phyloP scores from a whole-genome alignment of 176 grass and related monocot species.

The Musa schizocarpa region DNA sequence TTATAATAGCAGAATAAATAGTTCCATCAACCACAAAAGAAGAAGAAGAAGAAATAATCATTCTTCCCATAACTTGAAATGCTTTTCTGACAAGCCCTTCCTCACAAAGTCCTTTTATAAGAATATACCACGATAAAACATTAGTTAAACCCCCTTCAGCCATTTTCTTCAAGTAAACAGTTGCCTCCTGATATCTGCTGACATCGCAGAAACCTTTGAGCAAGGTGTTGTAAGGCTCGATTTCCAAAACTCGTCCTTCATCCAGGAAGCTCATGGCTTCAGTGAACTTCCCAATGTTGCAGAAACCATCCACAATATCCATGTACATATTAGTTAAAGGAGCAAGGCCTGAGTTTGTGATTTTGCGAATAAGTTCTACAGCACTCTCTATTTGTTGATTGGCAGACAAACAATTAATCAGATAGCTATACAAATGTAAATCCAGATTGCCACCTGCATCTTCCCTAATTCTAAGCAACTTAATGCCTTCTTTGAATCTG shows the following conservation, averaged over 20 bases:
- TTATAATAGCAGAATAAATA: slow-evolving; percentile 44
- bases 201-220: slow-evolving; percentile 29
- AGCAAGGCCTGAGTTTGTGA: slow-evolving; percentile 26
- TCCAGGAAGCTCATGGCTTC: slow-evolving; percentile 40
- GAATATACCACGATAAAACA: slow-evolving; percentile 38
- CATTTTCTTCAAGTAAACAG: slow-evolving; percentile 32
- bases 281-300: slow-evolving; percentile 28
- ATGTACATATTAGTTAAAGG: slow-evolving; percentile 23
- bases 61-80: slow-evolving; percentile 46
- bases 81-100: slow-evolving; percentile 35
- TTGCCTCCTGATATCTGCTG: slow-evolving; percentile 26
- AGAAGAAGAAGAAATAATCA: slow-evolving; percentile 32
- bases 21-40: slow-evolving; percentile 37
- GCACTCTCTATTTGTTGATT: slow-evolving; percentile 34
- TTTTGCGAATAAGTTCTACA: slow-evolving; percentile 28
- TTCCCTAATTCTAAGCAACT: slow-evolving; percentile 41
- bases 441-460: slow-evolving; percentile 18
- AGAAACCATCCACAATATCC: slow-evolving; percentile 33
- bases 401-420: slow-evolving; percentile 37
- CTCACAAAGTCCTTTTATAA: slow-evolving; percentile 32
- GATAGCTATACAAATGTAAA: slow-evolving; percentile 20
- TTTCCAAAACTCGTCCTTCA: slow-evolving; percentile 27
- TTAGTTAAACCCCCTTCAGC: slow-evolving; percentile 20
- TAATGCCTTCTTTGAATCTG: slow-evolving; percentile 30
- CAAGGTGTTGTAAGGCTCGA: slow-evolving; percentile 45